A percentile compares a stretch with the other conserved stretches of the same genome.
Evolutionary conservation across 352 stramenopile genomes (phyloP).

Genomic region (Pythium insidiosum): DNA sequence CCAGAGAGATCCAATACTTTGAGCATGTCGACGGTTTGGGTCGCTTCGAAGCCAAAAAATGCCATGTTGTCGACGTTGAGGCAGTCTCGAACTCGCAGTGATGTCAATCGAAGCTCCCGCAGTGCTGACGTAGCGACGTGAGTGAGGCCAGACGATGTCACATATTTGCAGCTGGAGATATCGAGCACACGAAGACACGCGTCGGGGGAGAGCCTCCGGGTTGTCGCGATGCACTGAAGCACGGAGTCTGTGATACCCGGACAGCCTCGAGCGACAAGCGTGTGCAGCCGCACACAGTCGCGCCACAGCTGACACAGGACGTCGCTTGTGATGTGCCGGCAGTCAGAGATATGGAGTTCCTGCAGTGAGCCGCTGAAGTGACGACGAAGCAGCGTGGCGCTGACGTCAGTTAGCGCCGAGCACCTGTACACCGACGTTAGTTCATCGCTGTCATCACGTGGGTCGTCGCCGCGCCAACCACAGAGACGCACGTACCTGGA

Average conservation of each 20-base stretch:
- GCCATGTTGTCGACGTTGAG: constrained; percentile 57
- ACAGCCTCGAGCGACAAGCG: constrained; percentile 32
- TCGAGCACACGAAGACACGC: constrained; percentile 27
- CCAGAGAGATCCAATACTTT: constrained; percentile 29
- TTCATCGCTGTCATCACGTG: neutral
- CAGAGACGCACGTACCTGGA: constrained; percentile 11
- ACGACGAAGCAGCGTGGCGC: constrained; percentile 30
- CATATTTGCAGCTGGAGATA: constrained; percentile 48
- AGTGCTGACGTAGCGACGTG: constrained; percentile 31
- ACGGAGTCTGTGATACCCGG: constrained; percentile 41
- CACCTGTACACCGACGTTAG: constrained; percentile 16
- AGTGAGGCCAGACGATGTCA: constrained; percentile 53
- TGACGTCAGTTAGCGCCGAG: constrained; percentile 41
- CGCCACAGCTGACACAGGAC: constrained; percentile 43
- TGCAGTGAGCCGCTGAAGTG: constrained; percentile 31
- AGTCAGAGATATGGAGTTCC: constrained; percentile 46
- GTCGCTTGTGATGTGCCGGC: constrained; percentile 44
- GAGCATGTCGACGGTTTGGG: constrained; percentile 18
- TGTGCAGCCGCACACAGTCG: constrained; percentile 43
- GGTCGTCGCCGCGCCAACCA: neutral
- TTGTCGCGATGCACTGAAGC: constrained; percentile 45
- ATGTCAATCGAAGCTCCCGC: constrained; percentile 21
- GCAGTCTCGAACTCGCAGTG: constrained; percentile 41
- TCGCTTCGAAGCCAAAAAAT: constrained; percentile 68
- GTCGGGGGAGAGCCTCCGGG: constrained; percentile 19